Evolutionary conservation across 2,329 filamentous ascomycete species (phyloP).

Genomic region (Sordariomycetes sp.): DNA sequence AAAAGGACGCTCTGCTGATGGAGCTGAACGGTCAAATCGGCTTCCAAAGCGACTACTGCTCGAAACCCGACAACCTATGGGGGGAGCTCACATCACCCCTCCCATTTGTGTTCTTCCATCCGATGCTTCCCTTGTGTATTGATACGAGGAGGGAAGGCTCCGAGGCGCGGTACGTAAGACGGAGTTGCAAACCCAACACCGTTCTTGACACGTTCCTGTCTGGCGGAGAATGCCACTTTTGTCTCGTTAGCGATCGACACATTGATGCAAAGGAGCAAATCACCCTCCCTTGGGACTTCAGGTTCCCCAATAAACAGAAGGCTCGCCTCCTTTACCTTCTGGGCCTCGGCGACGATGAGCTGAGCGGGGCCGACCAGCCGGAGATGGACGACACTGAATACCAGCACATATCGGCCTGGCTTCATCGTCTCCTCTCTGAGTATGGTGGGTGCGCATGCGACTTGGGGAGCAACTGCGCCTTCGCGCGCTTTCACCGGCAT

Average conservation of each 20-base stretch:
- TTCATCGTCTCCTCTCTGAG: constrained; percentile 61
- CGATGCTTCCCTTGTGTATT: constrained; percentile 80
- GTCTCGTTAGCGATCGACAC: constrained; percentile 73
- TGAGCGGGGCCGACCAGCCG: constrained; percentile 27
- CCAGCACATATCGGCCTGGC: constrained; percentile 49
- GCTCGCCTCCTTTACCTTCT: constrained; percentile 46
- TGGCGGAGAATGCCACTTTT: constrained; percentile 77
- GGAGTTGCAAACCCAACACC: constrained; percentile 89
- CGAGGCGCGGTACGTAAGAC: constrained; percentile 74
- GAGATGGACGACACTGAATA: constrained; percentile 52
- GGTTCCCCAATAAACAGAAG: constrained; percentile 42
- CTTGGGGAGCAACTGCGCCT: constrained; percentile 50
- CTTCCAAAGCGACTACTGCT: constrained; percentile 62
- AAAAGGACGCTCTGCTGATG: constrained; percentile 46
- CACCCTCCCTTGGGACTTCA: constrained; percentile 60
- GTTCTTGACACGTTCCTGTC: constrained; percentile 77
- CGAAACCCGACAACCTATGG: constrained; percentile 57
- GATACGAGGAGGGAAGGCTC: constrained; percentile 85
- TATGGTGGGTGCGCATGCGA: constrained; percentile 74
- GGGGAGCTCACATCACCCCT: constrained; percentile 51
- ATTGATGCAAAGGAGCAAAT: constrained; percentile 56
- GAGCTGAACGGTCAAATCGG: constrained; percentile 73
- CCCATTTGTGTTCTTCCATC: constrained; percentile 81
- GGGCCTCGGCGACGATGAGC: constrained; percentile 51
- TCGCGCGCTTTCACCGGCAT: constrained; percentile 50